phyloP scores from a whole-genome alignment of 2,329 filamentous ascomycete genomes.

The Fusarium solani-melongenae region DNA sequence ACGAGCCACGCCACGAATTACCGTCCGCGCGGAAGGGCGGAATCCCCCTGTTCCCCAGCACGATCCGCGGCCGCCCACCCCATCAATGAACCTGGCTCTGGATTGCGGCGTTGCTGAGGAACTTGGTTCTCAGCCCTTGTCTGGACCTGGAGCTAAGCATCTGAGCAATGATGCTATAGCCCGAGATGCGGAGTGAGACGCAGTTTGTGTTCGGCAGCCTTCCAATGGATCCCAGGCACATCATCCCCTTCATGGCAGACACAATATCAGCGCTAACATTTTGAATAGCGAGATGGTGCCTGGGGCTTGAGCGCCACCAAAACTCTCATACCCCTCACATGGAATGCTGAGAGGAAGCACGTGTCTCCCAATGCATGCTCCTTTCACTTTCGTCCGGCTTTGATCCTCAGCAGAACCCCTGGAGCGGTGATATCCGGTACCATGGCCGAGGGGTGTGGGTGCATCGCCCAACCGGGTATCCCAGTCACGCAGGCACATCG shows the following conservation, averaged over 20 bases:
- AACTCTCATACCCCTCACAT: neutral
- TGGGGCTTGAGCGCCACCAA: neutral
- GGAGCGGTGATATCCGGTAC: constrained; percentile 41
- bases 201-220: neutral
- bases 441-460: constrained; percentile 35
- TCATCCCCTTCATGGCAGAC: neutral
- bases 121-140: constrained; percentile 3
- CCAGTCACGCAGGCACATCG: constrained; percentile 13
- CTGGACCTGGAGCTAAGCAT: neutral
- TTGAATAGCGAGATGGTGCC: constrained; percentile 1
- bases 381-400: constrained; percentile 5
- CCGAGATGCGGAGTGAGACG: neutral
- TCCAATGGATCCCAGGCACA: neutral
- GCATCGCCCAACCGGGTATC: constrained; percentile 20
- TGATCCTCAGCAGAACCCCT: constrained; percentile 21
- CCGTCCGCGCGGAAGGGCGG: constrained; percentile 21
- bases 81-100: constrained; percentile 4
- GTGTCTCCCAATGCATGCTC: constrained; percentile 17
- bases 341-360: constrained; percentile 15
- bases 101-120: constrained; percentile 21
- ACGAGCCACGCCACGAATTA: constrained; percentile 24
- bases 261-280: neutral
- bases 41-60: constrained; percentile 22
- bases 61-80: constrained; percentile 16
- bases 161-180: neutral